phyloP scores from a whole-genome alignment of 108 stramenopile genomes.

The Mediolabrus comicus region DNA sequence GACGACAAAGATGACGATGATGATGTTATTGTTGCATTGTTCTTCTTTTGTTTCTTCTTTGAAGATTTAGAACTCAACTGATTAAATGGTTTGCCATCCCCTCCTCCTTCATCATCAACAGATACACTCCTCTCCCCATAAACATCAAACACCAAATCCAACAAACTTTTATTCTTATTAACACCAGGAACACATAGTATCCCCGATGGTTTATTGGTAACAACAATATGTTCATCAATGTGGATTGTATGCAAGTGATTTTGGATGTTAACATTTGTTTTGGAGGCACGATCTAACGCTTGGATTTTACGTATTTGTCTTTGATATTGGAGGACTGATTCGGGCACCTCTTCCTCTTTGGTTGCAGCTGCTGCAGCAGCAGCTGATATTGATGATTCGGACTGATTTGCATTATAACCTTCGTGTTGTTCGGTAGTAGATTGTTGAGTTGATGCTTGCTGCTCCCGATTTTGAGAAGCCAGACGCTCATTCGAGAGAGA shows the following conservation, averaged over 20 bases:
- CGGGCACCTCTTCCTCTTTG: slow-evolving; percentile 42
- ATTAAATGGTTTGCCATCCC: no score
- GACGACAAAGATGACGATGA: no score
- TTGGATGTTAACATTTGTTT: slow-evolving; percentile 23
- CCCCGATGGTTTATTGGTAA: slow-evolving; percentile 77
- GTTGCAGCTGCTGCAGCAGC: not conserved
- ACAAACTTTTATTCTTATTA: slow-evolving; percentile 50
- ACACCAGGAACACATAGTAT: slow-evolving; percentile 79
- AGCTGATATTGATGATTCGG: not conserved
- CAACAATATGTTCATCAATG: slow-evolving; percentile 67
- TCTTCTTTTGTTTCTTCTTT: not conserved
- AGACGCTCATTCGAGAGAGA: not conserved
- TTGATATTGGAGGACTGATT: slow-evolving; percentile 77
- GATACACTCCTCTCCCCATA: slow-evolving; percentile 11
- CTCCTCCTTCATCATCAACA: not conserved
- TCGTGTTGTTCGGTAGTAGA: no score
- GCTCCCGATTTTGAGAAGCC: no score
- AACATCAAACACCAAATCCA: slow-evolving; percentile 58
- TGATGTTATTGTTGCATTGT: not conserved
- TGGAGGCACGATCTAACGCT: slow-evolving; percentile 46
- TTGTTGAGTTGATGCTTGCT: no score
- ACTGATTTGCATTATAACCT: no score
- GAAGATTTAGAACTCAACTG: no score
- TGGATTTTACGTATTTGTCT: slow-evolving; percentile 66
- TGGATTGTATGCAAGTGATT: slow-evolving; percentile 57